Evolutionary conservation across 2,329 filamentous ascomycete species (phyloP), one percentile per base, ranked within the genome.

Genomic region (Colletotrichum limetticola): DNA sequence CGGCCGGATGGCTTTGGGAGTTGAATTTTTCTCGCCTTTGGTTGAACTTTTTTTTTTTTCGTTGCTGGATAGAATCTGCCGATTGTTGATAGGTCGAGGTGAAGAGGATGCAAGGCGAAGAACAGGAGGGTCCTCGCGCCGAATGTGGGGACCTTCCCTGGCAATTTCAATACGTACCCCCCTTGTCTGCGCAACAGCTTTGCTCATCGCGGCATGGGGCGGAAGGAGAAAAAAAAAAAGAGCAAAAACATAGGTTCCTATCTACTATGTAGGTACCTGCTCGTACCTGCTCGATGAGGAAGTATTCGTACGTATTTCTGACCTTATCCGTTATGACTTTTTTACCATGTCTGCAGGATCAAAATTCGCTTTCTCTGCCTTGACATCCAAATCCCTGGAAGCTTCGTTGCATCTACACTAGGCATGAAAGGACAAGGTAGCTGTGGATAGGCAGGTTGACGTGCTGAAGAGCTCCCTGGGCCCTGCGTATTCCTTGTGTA

Each of bases 21-120:
- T 37, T 55, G 49, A 24, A 56, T 46, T 5, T 56, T n/a, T 42
- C 14, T 56, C 32, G 35, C 62, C 19, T 37, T 28, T 7, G 35
- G n/a, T 37, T 35, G 26, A 30, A 16, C 59, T 28, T 46, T 35
- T 35, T 35, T 55, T 55, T 58, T 14, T 46, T 52, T 28, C 60
- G 9, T 42, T 24, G 59, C 46, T 37, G 35, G 16, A 19, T 62
- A 32, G 22, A 57, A 71, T 70, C 66, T 71, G 60, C 66, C 60
- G 49, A 73, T 22, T 71, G 49, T 37, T 71, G 67, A 73, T 61
- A 66, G 66, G 71, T 56, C 66, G 71, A 71, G 71, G 66, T 65
- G 60, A 66, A 66, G 66, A 37, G 42, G 42, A 30, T 49, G 46
- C 26, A 56, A 30, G 22, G 42, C 46, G 65, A 58, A 67, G 35